These are phyloP conservation scores for Prunella vulgaris DNA, from an alignment of 257 asterid species.

Conservation along the genomic window DNA sequence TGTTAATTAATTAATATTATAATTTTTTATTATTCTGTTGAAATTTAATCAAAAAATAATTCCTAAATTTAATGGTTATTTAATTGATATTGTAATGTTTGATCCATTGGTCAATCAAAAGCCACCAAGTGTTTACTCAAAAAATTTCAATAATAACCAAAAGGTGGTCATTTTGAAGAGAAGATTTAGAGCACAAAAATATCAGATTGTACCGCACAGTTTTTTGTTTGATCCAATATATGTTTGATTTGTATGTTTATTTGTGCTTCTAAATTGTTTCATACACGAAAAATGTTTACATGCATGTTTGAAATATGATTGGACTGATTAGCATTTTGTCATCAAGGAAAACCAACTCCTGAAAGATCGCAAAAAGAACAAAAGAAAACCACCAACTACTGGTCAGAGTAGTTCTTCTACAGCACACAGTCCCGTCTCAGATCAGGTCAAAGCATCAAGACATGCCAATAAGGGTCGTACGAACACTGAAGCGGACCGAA, in stretches of 20 bases:
- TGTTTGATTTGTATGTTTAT: not conserved
- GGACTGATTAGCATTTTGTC: slow-evolving; percentile 6
- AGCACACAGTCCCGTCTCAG: no score
- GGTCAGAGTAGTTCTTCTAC: slow-evolving; percentile 45
- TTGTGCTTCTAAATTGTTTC: not conserved
- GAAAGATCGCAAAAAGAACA: slow-evolving; percentile 76
- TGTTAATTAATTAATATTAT: no score
- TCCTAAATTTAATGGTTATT: not conserved
- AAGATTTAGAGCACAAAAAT: not conserved
- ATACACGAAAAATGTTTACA: not conserved
- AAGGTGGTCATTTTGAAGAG: not conserved
- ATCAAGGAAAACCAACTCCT: slow-evolving; percentile 79
- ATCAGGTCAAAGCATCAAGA: no score
- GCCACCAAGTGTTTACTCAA: no score
- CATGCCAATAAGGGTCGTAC: slow-evolving; percentile 41
- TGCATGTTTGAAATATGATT: not conserved
- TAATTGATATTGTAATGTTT: not conserved
- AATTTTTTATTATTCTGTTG: not conserved
- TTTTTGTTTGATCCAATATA: not conserved
- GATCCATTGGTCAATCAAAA: not conserved
- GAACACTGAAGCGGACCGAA: slow-evolving; percentile 44
- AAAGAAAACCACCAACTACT: slow-evolving; percentile 43
- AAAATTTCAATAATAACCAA: not conserved
- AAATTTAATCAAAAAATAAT: not conserved
- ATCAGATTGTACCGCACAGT: not conserved